Conservation (phyloP, 1,139 yeast species). For the Sugiyamaella pinicola region DNA sequence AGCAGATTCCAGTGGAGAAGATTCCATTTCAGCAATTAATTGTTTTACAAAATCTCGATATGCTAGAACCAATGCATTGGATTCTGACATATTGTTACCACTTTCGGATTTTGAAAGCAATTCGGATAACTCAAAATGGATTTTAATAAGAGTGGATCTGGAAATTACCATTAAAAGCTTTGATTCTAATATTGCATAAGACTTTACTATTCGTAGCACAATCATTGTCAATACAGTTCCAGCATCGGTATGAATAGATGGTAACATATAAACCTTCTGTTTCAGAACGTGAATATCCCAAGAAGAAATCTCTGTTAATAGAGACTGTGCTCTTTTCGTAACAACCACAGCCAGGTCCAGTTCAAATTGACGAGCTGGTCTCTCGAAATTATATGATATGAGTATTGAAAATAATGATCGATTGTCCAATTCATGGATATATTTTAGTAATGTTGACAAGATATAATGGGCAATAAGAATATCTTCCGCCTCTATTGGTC, state of each 20-base stretch:
- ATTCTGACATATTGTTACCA: slow-evolving; percentile 5
- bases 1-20: slow-evolving; percentile 39
- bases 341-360: slow-evolving; percentile 41
- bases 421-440: slow-evolving; percentile 37
- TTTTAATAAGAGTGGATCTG: slow-evolving; percentile 42
- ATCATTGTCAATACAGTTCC: slow-evolving; percentile 41
- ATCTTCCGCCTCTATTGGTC: slow-evolving; percentile 35
- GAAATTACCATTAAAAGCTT: slow-evolving; percentile 41
- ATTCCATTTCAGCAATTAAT: slow-evolving; percentile 39
- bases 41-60: slow-evolving; percentile 41
- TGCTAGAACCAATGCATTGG: slow-evolving; percentile 35
- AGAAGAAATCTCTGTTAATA: slow-evolving; percentile 36
- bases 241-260: slow-evolving; percentile 38
- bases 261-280: slow-evolving; percentile 34
- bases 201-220: slow-evolving; percentile 39
- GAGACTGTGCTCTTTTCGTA: slow-evolving; percentile 35
- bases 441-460: slow-evolving; percentile 34
- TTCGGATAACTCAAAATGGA: slow-evolving; percentile 40
- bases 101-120: slow-evolving; percentile 29
- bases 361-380: slow-evolving; percentile 39
- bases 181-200: slow-evolving; percentile 38
- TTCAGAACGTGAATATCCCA: slow-evolving; percentile 42
- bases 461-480: slow-evolving; percentile 38
- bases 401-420: slow-evolving; percentile 38
- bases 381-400: slow-evolving; percentile 36